These are phyloP conservation scores for Suillus subalutaceus DNA, from an alignment of 768 basidiomycete genomes.

Conservation along the genomic window DNA sequence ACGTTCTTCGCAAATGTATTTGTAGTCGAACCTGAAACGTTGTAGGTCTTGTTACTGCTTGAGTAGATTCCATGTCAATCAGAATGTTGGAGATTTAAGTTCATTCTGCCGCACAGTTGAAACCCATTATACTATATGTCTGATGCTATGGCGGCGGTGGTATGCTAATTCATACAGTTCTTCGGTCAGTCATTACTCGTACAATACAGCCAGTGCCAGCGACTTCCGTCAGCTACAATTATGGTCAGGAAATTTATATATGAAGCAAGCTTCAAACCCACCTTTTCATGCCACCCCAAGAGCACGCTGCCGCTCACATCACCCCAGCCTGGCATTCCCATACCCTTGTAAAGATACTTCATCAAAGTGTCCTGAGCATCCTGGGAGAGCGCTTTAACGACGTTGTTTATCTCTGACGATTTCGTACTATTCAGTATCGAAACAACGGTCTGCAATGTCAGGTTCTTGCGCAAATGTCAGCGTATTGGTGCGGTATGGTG, in stretches of 20 bases:
- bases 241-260: conserved; percentile 9
- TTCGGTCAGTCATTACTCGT: conserved; percentile 75
- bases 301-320: conserved; percentile 69
- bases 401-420: conserved; percentile 77
- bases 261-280: conserved; percentile 35
- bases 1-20: not conserved
- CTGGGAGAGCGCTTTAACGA: conserved; percentile 71
- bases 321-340: conserved; percentile 66
- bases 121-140: too few species aligned
- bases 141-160: too few species aligned
- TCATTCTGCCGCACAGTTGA: too few species aligned
- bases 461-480: conserved; percentile 48
- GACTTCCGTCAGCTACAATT: conserved; percentile 79
- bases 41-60: not conserved
- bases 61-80: not conserved
- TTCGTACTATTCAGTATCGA: conserved; percentile 95
- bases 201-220: conserved; percentile 97
- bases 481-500: not conserved
- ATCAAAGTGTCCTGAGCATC: conserved; percentile 83
- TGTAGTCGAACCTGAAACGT: not conserved
- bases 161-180: conserved; percentile 45
- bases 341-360: conserved; percentile 99
- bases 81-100: not conserved
- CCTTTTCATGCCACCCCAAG: conserved; percentile 95
- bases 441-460: conserved; percentile 79